phyloP scores from a whole-genome alignment of 805 yeast genomes.

The Yamadazyma sp. region DNA sequence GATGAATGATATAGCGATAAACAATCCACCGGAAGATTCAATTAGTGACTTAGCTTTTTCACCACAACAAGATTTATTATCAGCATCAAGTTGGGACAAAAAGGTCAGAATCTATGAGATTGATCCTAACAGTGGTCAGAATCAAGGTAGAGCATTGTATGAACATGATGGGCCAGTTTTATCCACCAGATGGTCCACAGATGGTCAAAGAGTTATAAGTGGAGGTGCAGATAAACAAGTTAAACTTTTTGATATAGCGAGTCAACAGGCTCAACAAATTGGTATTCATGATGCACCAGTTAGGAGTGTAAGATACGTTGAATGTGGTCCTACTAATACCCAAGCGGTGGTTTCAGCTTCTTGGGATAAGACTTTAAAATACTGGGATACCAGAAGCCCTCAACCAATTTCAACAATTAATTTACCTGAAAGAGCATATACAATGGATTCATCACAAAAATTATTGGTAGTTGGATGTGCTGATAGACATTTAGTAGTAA shows the following conservation, averaged over 20 bases:
- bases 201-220: conserved; percentile 82
- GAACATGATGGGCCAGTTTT: conserved; percentile 90
- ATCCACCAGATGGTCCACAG: conserved; percentile 75
- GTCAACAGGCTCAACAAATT: conserved; percentile 79
- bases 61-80: conserved; percentile 75
- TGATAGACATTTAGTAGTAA: conserved; percentile 72
- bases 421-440: conserved; percentile 87
- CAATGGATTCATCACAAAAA: conserved; percentile 81
- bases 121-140: conserved; percentile 62
- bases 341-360: conserved; percentile 88
- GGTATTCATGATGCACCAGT: conserved; percentile 88
- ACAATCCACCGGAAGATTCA: conserved; percentile 90
- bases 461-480: conserved; percentile 93
- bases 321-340: conserved; percentile 79
- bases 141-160: conserved; percentile 84
- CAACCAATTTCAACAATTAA: conserved; percentile 77
- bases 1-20: conserved; percentile 65
- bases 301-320: conserved; percentile 67
- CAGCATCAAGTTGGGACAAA: conserved; percentile 92
- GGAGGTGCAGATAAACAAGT: conserved; percentile 89
- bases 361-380: conserved; percentile 92
- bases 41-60: conserved; percentile 81
- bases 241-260: conserved; percentile 72
- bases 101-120: conserved; percentile 92
- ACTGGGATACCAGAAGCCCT: conserved; percentile 91